Base-by-base conservation (phyloP, 2,329 filamentous ascomycete species). In the Nothomitra cinnamomea region DNA sequence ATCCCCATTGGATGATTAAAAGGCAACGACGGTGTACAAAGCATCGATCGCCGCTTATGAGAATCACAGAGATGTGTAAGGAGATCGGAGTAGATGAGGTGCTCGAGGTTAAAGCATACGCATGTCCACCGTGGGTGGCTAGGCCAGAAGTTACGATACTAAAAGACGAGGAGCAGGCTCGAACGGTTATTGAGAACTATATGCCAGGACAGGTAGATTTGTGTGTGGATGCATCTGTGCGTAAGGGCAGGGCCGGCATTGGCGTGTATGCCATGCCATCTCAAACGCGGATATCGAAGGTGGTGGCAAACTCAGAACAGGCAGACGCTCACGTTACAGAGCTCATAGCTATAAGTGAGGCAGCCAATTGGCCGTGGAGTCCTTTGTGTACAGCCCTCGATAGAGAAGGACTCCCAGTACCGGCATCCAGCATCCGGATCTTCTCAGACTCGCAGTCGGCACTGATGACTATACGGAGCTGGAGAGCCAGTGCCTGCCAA, bases 1-100 rank as follows among this genome's bases (percentile, higher is more conserved):
- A 61, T 43, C 59, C 59, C 22, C 57, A 60, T 24, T 50, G 15
- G 25, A 32, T 3, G 35, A 50, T 32, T 17, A 25, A 36, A 25
- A 17, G 25, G 47, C 47, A 50, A 32, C 21, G 25, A 32, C 35
- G 22, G 15, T 28, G 35, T 25, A 17, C 40, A 6, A 42, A 42
- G 40, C 13, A 42, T 17, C 4, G 40, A 17, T 42, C 40, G 21
- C 40, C 40, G 4, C 15, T 42, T 7, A 42, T 42, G 40, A 42
- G 40, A 17, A 42, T 42, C 21, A 17, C 40, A 17, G 40, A 42
- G 13, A 42, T 42, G 6, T 42, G 40, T 15, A 6, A 15, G 21
- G 40, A 42, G 5, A 17, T 17, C 15, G 4, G 21, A 42, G 5
- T 15, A 15, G 40, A 17, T 17, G 21, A 42, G 21, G 40, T 42